These are phyloP conservation scores for Fusarium humuli DNA, from an alignment of 2,329 filamentous ascomycete species.

Conservation along the genomic window DNA sequence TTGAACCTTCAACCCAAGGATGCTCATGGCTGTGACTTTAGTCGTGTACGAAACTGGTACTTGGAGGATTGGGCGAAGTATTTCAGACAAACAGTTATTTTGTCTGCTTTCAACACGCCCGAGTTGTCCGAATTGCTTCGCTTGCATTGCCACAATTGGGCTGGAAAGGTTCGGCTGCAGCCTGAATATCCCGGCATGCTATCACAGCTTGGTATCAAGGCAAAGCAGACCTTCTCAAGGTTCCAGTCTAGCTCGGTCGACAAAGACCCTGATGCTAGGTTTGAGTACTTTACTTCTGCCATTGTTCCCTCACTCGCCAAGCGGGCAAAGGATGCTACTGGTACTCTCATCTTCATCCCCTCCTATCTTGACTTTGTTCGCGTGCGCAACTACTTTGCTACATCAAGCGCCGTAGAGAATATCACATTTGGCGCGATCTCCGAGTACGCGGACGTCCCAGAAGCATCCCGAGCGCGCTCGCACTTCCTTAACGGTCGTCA, in stretches of 20 bases:
- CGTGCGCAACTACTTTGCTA: conserved; percentile 91
- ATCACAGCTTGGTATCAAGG: conserved; percentile 75
- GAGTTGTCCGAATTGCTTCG: conserved; percentile 86
- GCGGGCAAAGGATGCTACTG: conserved; percentile 70
- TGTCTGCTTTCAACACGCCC: conserved; percentile 87
- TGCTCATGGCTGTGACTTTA: conserved; percentile 92
- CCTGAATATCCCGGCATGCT: conserved; percentile 77
- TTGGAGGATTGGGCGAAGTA: conserved; percentile 85
- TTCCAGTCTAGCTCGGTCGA: conserved; percentile 78
- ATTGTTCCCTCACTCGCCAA: conserved; percentile 81
- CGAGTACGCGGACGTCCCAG: conserved; percentile 84
- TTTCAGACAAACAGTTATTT: conserved; percentile 86
- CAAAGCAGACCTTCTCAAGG: conserved; percentile 89
- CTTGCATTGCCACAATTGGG: conserved; percentile 80
- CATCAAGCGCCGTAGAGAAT: conserved; percentile 65
- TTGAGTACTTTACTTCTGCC: conserved; percentile 88
- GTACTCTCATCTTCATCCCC: conserved; percentile 89
- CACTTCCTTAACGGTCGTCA: conserved; percentile 89
- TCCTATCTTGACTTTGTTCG: conserved; percentile 96
- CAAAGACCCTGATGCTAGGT: conserved; percentile 86
- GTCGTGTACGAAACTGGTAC: conserved; percentile 90
- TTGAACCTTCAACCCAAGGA: conserved; percentile 92
- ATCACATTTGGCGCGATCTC: conserved; percentile 80
- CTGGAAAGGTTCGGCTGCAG: conserved; percentile 81
- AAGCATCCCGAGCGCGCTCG: conserved; percentile 84